Base-by-base conservation (phyloP, 257 asterid genomes). In the Knoxia roxburghii region DNA sequence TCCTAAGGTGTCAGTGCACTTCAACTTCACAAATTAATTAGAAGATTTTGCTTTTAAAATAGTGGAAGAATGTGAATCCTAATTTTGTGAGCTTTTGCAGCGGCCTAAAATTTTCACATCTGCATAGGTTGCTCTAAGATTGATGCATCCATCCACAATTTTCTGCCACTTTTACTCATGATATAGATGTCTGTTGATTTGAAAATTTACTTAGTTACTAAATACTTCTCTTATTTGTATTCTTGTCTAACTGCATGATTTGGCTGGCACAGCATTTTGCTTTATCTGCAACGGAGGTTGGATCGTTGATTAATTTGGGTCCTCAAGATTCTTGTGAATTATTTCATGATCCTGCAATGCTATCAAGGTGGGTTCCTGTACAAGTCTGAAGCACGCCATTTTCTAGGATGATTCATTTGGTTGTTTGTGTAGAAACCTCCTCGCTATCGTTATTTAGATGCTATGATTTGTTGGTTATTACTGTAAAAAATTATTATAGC, bases 301-400 rank as follows among this genome's bases (percentile, higher is more conserved):
- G 98, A 68, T 83, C 97, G 17, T n/a, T 93, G 76, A 85, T 93
- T 68, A 88, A 81, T 75, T 75, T 90, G 85, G 91, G 95, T 15
- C 59, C 95, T 54, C 77, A 67, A 46, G 96, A 82, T 69, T 82
- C 97, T 20, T 84, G 93, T 70, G 98, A 89, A 74, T 93, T 93
- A 84, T 90, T 93, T 77, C 97, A 92, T 54, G 98, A 90, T 70
- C 98, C 96, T 49, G 80, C 97, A 68, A 93, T 89, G 94, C 68
- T 49, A 64, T 85, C 97, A 29, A 90, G 97, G 98, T 89, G 74
- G 71, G 60, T 76, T 69, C 68, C 59, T 50, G 37, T 62, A 21
- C 12, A 35, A 43, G 50, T 59, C 29, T 55, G 15, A 29, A 9
- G 54, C 50, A 29, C 7, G n/a, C 6, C 9, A 12, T 39, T 70